Base-by-base conservation (phyloP, 2,329 filamentous ascomycete genomes). In the Aureobasidium sp. region DNA sequence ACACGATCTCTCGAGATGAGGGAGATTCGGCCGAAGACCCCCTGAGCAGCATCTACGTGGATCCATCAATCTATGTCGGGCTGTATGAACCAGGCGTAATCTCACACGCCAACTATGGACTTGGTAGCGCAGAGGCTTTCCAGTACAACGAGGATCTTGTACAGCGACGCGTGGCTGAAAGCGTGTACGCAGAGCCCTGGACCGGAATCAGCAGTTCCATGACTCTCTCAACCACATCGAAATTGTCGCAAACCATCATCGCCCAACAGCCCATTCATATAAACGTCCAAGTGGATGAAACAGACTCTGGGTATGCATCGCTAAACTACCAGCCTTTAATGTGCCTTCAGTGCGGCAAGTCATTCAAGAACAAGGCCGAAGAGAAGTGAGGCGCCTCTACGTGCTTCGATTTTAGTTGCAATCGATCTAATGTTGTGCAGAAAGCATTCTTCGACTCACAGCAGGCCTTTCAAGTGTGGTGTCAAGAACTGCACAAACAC, bases 361-460 rank as follows among this genome's bases (percentile, higher is more conserved):
- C 45, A 4, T 60, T 60, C 39, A 63, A 59, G 63, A 63, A 52
- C 49, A 52, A 42, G 14, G 62, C 63, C 29, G 63, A 64, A 36
- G 41, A 59, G 36, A 62, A 62, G 47, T 39, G 6, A 65, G 47
- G 45, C 63, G 55, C 2, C 49, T 29, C n/a, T 36, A 3, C 9
- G 34, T 17, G n/a, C 12, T 14, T 14, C 41, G 11, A 29, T 56
- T 3, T 14, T 17, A 5, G 27, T 20, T 15, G 17, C 6, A 36
- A 20, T 6, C n/a, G 3, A 11, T 22, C 27, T 60, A 5, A 60
- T 36, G 12, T 22, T 31, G 27, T 29, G 56, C 53, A 95, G 91
- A 63, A 96, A 95, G 73, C 90, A 95, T 68, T 74, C 79, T 49
- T 79, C 86, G 22, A 85, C 86, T 53, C 90, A 96, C 72, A 78